Percentiles rank a stretch among this genome's conserved stretches.
Conservation (phyloP, 116 monocot species). For the Posidonia oceanica region DNA sequence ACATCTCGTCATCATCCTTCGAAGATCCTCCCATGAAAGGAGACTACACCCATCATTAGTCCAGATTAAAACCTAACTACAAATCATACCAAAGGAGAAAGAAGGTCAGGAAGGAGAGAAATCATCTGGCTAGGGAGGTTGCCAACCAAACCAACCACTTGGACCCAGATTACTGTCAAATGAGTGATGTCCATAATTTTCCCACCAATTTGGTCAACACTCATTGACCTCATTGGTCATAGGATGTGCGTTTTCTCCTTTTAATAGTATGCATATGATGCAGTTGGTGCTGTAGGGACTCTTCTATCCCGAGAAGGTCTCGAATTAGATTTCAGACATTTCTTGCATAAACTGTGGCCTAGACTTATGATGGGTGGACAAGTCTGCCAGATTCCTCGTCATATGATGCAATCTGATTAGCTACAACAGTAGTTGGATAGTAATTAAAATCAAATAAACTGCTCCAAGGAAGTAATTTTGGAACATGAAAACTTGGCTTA, state of each 20-base stretch:
- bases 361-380: too few relatives aligned
- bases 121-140: neutral
- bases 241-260: too few relatives aligned
- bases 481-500: neutral
- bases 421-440: neutral
- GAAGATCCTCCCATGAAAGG: neutral
- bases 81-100: neutral
- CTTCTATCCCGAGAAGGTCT: too few relatives aligned
- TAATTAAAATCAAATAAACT: neutral
- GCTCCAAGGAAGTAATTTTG: neutral
- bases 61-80: neutral
- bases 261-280: too few relatives aligned
- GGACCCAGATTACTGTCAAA: neutral
- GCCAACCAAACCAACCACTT: slow-evolving; percentile 8
- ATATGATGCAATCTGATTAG: neutral
- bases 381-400: too few relatives aligned
- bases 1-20: neutral
- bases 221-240: neutral
- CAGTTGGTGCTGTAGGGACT: too few relatives aligned
- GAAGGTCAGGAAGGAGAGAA: neutral
- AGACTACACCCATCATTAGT: neutral
- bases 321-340: too few relatives aligned
- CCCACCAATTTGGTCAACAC: neutral
- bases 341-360: too few relatives aligned
- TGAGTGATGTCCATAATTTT: neutral